Evolutionary conservation across 2,329 filamentous ascomycete species (phyloP).

Genomic region (Alternaria novae-zelandiae): DNA sequence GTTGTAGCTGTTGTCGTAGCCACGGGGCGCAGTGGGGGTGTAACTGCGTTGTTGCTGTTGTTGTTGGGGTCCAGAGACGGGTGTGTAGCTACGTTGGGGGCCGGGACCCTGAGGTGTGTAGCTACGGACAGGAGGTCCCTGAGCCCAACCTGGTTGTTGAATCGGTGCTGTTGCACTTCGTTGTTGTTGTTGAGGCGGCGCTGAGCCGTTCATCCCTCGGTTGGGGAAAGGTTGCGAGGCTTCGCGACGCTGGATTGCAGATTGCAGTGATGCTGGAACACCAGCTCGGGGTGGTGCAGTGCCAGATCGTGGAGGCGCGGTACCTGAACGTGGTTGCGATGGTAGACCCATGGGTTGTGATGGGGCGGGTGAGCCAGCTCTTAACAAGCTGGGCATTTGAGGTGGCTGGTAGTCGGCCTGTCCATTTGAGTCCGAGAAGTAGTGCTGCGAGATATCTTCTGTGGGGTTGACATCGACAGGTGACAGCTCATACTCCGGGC

Average conservation of each 20-base stretch:
- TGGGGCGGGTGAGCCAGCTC: conserved; percentile 38
- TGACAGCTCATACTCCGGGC: conserved; percentile 43
- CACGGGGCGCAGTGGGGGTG: conserved; percentile 1
- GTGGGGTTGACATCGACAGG: conserved; percentile 39
- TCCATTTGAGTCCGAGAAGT: conserved; percentile 28
- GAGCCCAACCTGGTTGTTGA: conserved; percentile 36
- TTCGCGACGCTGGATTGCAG: conserved; percentile 46
- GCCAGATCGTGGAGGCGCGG: conserved; percentile 32
- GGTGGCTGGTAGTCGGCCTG: conserved; percentile 31
- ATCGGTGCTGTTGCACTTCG: conserved; percentile 46
- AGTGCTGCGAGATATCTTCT: conserved; percentile 21
- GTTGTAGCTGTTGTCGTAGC: conserved; percentile 27
- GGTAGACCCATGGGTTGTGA: conserved; percentile 28
- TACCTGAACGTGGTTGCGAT: conserved; percentile 21
- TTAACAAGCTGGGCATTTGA: conserved; percentile 33
- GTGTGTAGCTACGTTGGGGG: conserved; percentile 17
- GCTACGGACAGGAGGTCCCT: conserved; percentile 8
- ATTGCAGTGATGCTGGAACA: conserved; percentile 41
- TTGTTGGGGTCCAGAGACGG: conserved; percentile 2
- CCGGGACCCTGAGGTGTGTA: conserved; percentile 8
- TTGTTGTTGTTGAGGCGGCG: conserved; percentile 35
- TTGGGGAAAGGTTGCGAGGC: conserved; percentile 41
- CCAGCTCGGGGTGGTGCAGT: conserved; percentile 41
- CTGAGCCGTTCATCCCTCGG: conserved; percentile 31
- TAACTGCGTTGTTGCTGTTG: conserved; percentile 1